Evolutionary conservation across 2,329 filamentous ascomycete species (phyloP), one percentile per base, ranked within the genome.

Genomic region (Teratosphaeria destructans): DNA sequence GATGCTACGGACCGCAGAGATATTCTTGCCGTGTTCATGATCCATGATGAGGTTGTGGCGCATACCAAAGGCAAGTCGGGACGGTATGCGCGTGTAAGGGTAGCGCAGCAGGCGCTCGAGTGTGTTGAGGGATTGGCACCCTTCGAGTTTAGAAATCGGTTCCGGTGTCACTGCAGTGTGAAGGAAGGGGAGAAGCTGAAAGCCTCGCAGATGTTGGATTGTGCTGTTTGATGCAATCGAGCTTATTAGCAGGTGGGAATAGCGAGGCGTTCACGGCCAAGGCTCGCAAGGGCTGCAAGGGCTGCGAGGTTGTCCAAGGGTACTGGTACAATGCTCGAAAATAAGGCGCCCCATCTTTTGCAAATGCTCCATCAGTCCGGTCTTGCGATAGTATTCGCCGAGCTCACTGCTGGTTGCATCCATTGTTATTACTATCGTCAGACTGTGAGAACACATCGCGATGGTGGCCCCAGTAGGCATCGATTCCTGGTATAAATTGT

Each of bases 31-130:
- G 90, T 84, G 27, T 80, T 96, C 7, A 79, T 95, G 70, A 81
- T 96, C 14, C 93, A 97, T 69, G 82, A 84, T 12, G 72, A 80
- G 52, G 81, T 91, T 10, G 73, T 89, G 82, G 84, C 79, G 84
- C 63, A 82, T 79, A 1, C 76, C 79, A 39, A 83, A 83, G 1
- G 82, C 79, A 64, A 90, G 85, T 66, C 62, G 56, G 82, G 82
- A 0, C 80, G 88, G 54, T 88, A 91, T 73, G 90, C 89, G 0
- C 92, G 91, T 73, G 73, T 88, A 4, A 78, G 78, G 12, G 87
- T 83, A 0, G 85, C 87, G 12, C 82, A 84, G 64, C 75, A 76
- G 62, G 85, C 85, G 1, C 64, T 88, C 56, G 71, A 75, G 63
- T 69, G 61, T 59, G 64, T 85, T 56, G 75, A 81, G 29, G 79